Evolutionary conservation across 352 stramenopile genomes (phyloP).

Genomic region (Pythium dissimile): DNA sequence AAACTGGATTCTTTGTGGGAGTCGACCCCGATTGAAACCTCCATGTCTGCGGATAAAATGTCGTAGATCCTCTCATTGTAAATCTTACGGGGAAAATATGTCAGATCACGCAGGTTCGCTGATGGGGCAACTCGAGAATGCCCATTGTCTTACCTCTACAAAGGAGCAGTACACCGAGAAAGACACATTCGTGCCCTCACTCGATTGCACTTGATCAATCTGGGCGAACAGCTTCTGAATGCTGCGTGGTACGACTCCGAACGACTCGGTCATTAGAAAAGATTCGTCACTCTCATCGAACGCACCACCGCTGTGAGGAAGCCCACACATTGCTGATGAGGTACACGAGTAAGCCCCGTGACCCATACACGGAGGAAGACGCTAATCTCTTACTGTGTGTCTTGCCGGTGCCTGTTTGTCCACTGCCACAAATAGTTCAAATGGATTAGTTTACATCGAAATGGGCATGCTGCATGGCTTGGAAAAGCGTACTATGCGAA

Average conservation of each 20-base stretch:
- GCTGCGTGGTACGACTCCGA: constrained; percentile 55
- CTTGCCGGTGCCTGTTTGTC: constrained; percentile 67
- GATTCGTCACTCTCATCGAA: constrained; percentile 11
- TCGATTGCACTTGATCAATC: constrained; percentile 27
- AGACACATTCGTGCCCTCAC: constrained; percentile 11
- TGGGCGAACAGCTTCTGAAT: constrained; percentile 52
- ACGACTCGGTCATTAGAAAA: constrained; percentile 23
- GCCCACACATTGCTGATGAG: constrained; percentile 60
- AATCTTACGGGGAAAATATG: constrained; percentile 33
- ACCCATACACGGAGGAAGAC: too few species aligned
- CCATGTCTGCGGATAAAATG: constrained; percentile 36
- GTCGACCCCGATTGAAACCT: background rate
- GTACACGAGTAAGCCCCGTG: too few species aligned
- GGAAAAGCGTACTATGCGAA: constrained; percentile 55
- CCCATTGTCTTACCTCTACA: constrained; percentile 39
- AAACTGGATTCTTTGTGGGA: background rate
- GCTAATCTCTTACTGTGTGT: constrained; percentile 69
- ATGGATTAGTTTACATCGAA: too few species aligned
- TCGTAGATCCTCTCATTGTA: constrained; percentile 83
- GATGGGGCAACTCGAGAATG: background rate
- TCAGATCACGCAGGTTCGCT: background rate
- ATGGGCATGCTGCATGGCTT: background rate
- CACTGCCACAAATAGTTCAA: constrained; percentile 33
- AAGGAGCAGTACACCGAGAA: constrained; percentile 67
- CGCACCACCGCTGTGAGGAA: constrained; percentile 16